Conservation (phyloP, 768 basidiomycete species). For the Lactifluus echinatus region DNA sequence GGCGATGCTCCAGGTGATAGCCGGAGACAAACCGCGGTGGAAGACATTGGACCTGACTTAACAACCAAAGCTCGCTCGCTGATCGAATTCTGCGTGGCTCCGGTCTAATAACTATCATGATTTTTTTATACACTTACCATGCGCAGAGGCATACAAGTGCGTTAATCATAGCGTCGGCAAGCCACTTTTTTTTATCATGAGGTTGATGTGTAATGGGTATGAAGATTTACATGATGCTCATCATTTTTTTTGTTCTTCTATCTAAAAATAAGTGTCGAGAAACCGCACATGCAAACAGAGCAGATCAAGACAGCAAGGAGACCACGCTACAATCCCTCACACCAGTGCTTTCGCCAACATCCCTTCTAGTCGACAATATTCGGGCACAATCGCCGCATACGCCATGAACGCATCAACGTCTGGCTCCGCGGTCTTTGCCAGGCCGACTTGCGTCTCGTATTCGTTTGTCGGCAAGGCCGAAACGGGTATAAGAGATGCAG, state of each 20-base stretch:
- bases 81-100: neutral
- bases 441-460: slow-evolving; percentile 62
- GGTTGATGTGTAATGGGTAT: slow-evolving; percentile 2
- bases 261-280: neutral
- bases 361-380: slow-evolving; percentile 71
- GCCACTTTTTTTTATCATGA: neutral
- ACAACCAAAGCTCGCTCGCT: neutral
- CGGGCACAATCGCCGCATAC: slow-evolving; percentile 78
- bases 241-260: slow-evolving; percentile 1
- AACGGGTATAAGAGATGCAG: slow-evolving; percentile 56
- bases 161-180: neutral
- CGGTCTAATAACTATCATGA: neutral
- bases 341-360: slow-evolving; percentile 62
- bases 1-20: no score
- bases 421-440: slow-evolving; percentile 76
- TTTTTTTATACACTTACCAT: neutral
- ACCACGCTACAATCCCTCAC: slow-evolving; percentile 20
- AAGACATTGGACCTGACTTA: no score
- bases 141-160: neutral
- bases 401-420: slow-evolving; percentile 80
- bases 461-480: slow-evolving; percentile 64
- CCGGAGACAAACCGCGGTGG: neutral
- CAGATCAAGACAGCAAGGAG: slow-evolving; percentile 13
- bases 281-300: slow-evolving; percentile 13
- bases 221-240: slow-evolving; percentile 6